Percentiles rank a stretch among this genome's conserved stretches.
phyloP scores from a whole-genome alignment of 805 yeast genomes.

The Peterozyma toletana region DNA sequence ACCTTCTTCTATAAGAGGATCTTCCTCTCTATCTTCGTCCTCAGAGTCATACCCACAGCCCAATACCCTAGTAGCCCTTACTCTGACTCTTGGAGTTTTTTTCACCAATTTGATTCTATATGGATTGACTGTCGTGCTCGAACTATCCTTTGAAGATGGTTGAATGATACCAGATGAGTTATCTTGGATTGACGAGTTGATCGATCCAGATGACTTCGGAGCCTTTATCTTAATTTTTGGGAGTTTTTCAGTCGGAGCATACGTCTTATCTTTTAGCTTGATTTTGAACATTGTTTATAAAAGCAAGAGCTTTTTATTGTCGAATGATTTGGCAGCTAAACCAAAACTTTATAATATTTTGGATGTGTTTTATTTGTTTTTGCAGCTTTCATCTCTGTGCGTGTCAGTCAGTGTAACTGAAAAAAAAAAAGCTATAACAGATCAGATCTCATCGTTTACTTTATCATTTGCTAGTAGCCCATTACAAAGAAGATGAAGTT shows the following conservation, averaged over 20 bases:
- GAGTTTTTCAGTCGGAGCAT: constrained; percentile 18
- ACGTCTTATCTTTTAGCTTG: constrained; percentile 14
- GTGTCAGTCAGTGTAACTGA: no score
- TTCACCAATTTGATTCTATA: constrained; percentile 9
- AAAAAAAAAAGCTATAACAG: no score
- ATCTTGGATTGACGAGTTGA: neutral
- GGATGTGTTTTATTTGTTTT: no score
- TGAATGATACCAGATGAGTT: neutral
- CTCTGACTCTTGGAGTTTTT: constrained; percentile 37
- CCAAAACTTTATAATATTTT: no score
- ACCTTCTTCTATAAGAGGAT: constrained; percentile 87
- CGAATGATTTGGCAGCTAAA: no score
- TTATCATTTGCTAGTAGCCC: no score
- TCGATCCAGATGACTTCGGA: constrained; percentile 5
- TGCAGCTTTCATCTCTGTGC: no score
- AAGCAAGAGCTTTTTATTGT: no score
- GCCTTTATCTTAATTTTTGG: constrained; percentile 20
- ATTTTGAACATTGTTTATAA: constrained; percentile 14
- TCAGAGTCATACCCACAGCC: constrained; percentile 97
- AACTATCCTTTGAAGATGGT: neutral
- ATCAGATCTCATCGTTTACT: no score
- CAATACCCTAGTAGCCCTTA: constrained; percentile 62
- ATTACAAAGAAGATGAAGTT: no score
- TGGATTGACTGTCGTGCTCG: neutral
- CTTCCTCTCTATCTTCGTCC: constrained; percentile 93